Base-by-base conservation (phyloP, 495 filamentous ascomycete genomes). In the Xylaria telfairii region DNA sequence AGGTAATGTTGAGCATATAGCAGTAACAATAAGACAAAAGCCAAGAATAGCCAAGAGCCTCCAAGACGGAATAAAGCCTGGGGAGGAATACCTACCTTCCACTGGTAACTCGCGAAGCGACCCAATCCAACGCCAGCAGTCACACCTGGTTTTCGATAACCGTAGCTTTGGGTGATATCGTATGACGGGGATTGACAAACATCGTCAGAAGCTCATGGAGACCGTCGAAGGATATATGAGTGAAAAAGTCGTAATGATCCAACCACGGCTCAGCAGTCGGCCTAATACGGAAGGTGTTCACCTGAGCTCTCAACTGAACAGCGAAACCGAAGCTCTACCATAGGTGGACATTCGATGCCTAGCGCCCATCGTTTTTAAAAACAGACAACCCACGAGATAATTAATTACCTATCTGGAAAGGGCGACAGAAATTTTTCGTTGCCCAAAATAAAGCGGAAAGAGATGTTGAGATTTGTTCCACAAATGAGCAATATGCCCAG, bases 51-150 rank as follows among this genome's bases (percentile, higher is more conserved):
- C 60, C 60, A 63, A 63, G 60, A 63, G 19, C 9, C 42, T 30
- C 62, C 62, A 65, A 65, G 62, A 65, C 44, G 62, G 62, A 65
- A 28, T 44, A 49, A 65, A 49, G 3, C 4, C 62, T 37, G 44
- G 62, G 5, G 19, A 63, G 60, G 10, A n/a, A 63, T 17, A 47
- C 24, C 24, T 15, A 30, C 4, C 41, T 13, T 47, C 41, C 60
- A 4, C 30, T 15, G 32, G 4, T 47, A n/a, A 41, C 21, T 30
- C 15, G 12, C 32, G 41, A 46, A 47, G 21, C 24, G 24, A 26
- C 19, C 62, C 44, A 65, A 65, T 49, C 44, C 28, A 37, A 21
- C 1, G 17, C n/a, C 13, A 30, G 17, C 21, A 63, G 4, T 61
- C 34, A 9, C 8, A 19, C 59, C 1, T 30, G 24, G 46, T 37